Percentiles rank a stretch among this genome's conserved stretches.
Conservation (phyloP, 495 filamentous ascomycete genomes). For the Tuber aestivum region DNA sequence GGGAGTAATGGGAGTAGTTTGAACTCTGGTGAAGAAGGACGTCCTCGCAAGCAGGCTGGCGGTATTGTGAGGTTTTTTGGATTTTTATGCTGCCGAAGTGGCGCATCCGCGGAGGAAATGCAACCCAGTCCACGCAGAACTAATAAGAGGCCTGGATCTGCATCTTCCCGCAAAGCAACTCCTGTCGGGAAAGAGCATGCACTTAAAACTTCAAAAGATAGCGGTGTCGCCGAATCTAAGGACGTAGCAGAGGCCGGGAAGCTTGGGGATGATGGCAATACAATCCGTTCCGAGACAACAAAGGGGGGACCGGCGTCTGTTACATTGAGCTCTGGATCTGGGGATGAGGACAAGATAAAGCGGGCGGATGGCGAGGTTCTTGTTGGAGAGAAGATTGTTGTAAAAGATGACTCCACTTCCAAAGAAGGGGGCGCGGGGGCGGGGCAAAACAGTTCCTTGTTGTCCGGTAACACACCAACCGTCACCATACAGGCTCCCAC, state of each 20-base stretch:
- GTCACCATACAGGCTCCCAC: constrained; percentile 38
- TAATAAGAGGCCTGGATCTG: constrained; percentile 29
- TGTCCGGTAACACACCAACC: constrained; percentile 28
- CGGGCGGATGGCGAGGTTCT: constrained; percentile 20
- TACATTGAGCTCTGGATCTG: constrained; percentile 26
- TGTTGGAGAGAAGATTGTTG: constrained; percentile 30
- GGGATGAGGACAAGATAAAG: constrained; percentile 31
- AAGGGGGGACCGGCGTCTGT: constrained; percentile 19
- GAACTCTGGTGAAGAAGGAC: constrained; percentile 32
- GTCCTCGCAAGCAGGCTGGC: constrained; percentile 35
- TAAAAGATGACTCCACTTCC: constrained; percentile 25
- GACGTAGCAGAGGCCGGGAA: constrained; percentile 31
- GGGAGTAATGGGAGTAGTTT: constrained; percentile 34
- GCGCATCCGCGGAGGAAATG: constrained; percentile 32
- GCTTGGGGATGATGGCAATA: constrained; percentile 12
- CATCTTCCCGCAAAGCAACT: constrained; percentile 32
- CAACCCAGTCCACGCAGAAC: constrained; percentile 28
- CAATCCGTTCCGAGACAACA: constrained; percentile 7
- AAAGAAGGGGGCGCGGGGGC: constrained; percentile 18
- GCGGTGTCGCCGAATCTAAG: constrained; percentile 23
- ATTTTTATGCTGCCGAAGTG: constrained; percentile 42
- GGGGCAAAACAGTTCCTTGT: constrained; percentile 14
- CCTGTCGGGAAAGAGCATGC: constrained; percentile 27
- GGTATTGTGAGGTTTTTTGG: constrained; percentile 43
- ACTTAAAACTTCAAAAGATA: constrained; percentile 28